These are phyloP conservation scores for Vitis hybrid DNA, from an alignment of 177 flowering plant species.

Conservation along the genomic window DNA sequence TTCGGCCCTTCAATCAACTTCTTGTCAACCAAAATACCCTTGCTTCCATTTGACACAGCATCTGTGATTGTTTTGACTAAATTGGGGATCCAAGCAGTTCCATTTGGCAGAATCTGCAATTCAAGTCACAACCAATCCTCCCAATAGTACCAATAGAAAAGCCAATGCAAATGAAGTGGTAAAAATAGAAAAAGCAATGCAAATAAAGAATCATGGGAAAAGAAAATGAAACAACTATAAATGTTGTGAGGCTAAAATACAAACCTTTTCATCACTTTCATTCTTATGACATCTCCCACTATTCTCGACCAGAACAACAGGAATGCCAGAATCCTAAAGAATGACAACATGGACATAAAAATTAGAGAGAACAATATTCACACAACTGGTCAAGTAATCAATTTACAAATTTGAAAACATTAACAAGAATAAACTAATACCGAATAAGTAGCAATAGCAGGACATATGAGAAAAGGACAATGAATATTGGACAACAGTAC, in stretches of 20 bases:
- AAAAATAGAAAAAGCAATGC: not conserved
- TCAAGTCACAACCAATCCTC: not conserved
- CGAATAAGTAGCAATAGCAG: no score
- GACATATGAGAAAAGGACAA: no score
- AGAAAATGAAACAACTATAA: not conserved
- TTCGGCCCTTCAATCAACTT: constrained; percentile 90
- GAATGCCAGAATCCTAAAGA: constrained; percentile 48
- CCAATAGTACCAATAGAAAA: not conserved
- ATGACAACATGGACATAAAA: not conserved
- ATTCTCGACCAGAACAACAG: constrained; percentile 92
- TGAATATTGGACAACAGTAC: no score
- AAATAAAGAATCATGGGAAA: not conserved
- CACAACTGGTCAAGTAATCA: no score
- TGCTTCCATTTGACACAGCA: constrained; percentile 65
- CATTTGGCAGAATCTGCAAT: constrained; percentile 82
- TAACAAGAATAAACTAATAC: not conserved
- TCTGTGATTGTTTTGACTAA: constrained; percentile 63
- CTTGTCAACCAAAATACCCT: constrained; percentile 65
- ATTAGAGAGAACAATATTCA: no score
- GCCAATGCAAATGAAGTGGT: not conserved
- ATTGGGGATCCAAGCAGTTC: constrained; percentile 81
- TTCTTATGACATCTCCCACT: constrained; percentile 93
- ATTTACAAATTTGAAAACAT: not conserved
- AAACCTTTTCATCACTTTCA: constrained; percentile 84
- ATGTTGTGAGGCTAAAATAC: not conserved